Base-by-base conservation (phyloP, 2,329 filamentous ascomycete genomes). In the Neofusicoccum ribis region DNA sequence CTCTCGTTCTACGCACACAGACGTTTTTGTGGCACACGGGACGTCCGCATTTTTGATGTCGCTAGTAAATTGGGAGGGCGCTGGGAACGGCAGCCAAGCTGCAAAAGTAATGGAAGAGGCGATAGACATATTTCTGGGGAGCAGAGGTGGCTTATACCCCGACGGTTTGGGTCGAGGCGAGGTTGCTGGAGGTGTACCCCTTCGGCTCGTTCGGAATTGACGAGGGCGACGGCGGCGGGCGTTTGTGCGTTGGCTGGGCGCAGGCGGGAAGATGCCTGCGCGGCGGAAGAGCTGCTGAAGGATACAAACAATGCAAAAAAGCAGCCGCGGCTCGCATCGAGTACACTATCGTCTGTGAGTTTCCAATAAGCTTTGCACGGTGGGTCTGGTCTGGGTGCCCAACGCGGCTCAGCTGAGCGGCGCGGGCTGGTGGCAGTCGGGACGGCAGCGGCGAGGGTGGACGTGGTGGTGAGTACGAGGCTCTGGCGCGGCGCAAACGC, bases 61-160 rank as follows among this genome's bases (percentile, higher is more conserved):
- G 23, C 31, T 37, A 52, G 50, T 52, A 52, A 52, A 37, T 52
- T 52, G 50, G 50, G 14, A 15, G 41, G 50, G 34, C 17, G 34
- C 31, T 31, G 34, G 50, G 50, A 39, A 9, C 2, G 15, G n/a
- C 31, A 37, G 50, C 12, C 41, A 60, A 41, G 52, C 52, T 56
- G 39, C 39, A 46, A 46, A 47, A 3, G 43, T 60, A 47, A 52
- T 52, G 50, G 50, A 17, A 2, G 49, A 34, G 34, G 14, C 12
- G 56, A 9, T 37, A 20, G 31, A n/a, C 17, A 37, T 17, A 23
- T 27, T 34, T 36, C n/a, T 15, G 39, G 54, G 17, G 8, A 36
- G 39, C 20, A 27, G 56, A 34, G 52, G 52, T 23, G 56, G 56
- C 41, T 60, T 60, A 60, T 60, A 60, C 56, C 56, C 36, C 56